phyloP scores from a whole-genome alignment of 352 stramenopile genomes.

The Pythium phragmitis region DNA sequence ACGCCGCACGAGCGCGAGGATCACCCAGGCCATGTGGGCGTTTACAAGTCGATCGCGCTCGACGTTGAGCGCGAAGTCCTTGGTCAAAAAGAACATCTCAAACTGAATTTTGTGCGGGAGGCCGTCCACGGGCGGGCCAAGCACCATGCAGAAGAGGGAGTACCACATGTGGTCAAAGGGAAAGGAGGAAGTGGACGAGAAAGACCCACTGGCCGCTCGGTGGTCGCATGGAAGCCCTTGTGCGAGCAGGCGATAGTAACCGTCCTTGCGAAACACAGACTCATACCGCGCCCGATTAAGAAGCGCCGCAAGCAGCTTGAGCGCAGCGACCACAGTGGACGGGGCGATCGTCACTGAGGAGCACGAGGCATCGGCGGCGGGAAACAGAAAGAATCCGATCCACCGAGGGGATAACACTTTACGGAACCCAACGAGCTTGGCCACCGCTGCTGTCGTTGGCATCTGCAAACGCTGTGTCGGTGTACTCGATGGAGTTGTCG shows the following conservation, averaged over 20 bases:
- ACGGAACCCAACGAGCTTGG: slow-evolving; percentile 54
- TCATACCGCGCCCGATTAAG: slow-evolving; percentile 52
- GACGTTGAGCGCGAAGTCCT: slow-evolving; percentile 74
- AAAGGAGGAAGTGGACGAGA: slow-evolving; percentile 23
- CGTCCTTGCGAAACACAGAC: slow-evolving; percentile 55
- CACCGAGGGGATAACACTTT: slow-evolving; percentile 60
- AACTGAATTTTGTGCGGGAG: slow-evolving; percentile 60
- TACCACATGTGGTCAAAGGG: slow-evolving; percentile 77
- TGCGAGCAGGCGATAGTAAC: slow-evolving; percentile 64
- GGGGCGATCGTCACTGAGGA: slow-evolving; percentile 33
- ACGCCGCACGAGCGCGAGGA: slow-evolving; percentile 52
- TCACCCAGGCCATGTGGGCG: slow-evolving; percentile 45
- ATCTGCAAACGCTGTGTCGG: slow-evolving; percentile 45
- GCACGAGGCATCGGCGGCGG: slow-evolving; percentile 13
- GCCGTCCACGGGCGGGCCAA: slow-evolving; percentile 62
- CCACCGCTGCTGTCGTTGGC: slow-evolving; percentile 23
- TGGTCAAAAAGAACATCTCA: slow-evolving; percentile 59
- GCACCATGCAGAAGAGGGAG: slow-evolving; percentile 56
- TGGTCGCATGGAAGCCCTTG: slow-evolving; percentile 57
- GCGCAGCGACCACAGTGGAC: slow-evolving; percentile 49
- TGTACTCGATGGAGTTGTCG: slow-evolving; percentile 5
- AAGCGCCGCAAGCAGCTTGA: slow-evolving; percentile 50
- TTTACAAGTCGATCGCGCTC: slow-evolving; percentile 54
- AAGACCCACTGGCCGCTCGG: neutral
- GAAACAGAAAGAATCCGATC: slow-evolving; percentile 69